Percentiles rank a stretch among this genome's conserved stretches.
Evolutionary conservation across 306 rosid species (phyloP).

Genomic region (Lathyrus aphaca): DNA sequence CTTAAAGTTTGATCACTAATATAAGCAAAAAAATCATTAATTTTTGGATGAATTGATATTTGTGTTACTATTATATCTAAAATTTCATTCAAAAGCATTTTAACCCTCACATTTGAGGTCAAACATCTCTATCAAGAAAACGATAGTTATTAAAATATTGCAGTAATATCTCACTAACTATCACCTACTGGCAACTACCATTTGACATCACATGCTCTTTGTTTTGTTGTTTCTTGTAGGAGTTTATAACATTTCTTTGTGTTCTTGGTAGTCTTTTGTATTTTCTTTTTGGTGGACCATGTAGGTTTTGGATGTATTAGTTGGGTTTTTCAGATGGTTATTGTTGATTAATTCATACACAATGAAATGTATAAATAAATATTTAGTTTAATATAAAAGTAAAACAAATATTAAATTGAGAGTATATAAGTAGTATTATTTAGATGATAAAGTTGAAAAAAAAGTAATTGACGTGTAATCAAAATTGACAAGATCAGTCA

Average conservation of each 20-base stretch:
- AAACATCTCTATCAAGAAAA: neutral
- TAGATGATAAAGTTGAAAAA: too few species aligned
- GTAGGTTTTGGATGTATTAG: neutral
- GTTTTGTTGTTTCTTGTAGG: neutral
- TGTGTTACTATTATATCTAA: too few species aligned
- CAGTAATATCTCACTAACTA: conserved; percentile 1
- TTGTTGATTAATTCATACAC: neutral
- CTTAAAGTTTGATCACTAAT: too few species aligned
- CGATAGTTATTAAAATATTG: neutral
- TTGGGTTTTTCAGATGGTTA: neutral
- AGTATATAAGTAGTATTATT: too few species aligned
- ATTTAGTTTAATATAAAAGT: too few species aligned
- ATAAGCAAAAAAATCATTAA: too few species aligned
- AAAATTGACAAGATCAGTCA: too few species aligned
- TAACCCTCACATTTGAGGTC: neutral
- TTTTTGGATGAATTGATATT: too few species aligned
- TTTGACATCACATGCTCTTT: conserved; percentile 14
- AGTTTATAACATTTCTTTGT: neutral
- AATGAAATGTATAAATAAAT: too few species aligned
- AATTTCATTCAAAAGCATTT: too few species aligned
- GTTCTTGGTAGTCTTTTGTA: neutral
- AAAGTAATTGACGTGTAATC: too few species aligned
- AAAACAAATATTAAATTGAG: too few species aligned
- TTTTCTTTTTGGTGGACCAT: neutral
- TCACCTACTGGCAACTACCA: conserved; percentile 3